Base-by-base conservation (phyloP, 306 rosid genomes). In the Glycyrrhiza uralensis region DNA sequence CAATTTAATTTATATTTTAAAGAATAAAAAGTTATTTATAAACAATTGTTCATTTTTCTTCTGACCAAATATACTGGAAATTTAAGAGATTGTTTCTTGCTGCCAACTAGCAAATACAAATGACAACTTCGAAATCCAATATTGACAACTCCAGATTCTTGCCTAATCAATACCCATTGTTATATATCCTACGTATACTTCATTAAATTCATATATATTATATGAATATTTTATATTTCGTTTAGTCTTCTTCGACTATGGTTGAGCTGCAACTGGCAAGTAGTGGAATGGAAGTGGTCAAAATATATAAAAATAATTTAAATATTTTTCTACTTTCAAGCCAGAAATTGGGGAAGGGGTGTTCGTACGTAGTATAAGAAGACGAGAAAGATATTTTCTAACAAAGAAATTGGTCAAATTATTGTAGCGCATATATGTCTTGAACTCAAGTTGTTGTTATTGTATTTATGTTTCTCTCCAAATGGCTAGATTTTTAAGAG, bases 361-460 rank as follows among this genome's bases (percentile, higher is more conserved):
- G 58, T 59, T 19, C 18, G 47, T 36, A 11, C 47, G 26, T 23
- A 24, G 42, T 41, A 11, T n/a, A 64, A 42, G 18, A 54, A n/a
- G 18, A 71, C 56, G 41, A 39, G 19, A 4, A 54, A 70, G 50
- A 70, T 17, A 17, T 41, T 28, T 56, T 71, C 58, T 24, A 58
- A 29, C 59, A 72, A 58, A 59, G 60, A 59, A 72, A 72, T n/a
- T 45, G 29, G 69, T 46, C 71, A 61, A 61, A 61, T 59, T 57
- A 42, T 42, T 42, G 13, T 23, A 24, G 45, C 1, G 4, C 18
- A 38, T 20, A 60, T 33, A 56, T 44, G 58, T 30, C 36, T 72
- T 58, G 49, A 29, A 32, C 36, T 72, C 15, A 30, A 33, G 1
- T 33, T 3, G 9, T 33, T 8, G 7, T 33, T 33, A 33, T 33